Percentiles rank a stretch among this genome's conserved stretches.
Evolutionary conservation across 495 filamentous ascomycete genomes (phyloP).

Genomic region (Penicillium fimorum): DNA sequence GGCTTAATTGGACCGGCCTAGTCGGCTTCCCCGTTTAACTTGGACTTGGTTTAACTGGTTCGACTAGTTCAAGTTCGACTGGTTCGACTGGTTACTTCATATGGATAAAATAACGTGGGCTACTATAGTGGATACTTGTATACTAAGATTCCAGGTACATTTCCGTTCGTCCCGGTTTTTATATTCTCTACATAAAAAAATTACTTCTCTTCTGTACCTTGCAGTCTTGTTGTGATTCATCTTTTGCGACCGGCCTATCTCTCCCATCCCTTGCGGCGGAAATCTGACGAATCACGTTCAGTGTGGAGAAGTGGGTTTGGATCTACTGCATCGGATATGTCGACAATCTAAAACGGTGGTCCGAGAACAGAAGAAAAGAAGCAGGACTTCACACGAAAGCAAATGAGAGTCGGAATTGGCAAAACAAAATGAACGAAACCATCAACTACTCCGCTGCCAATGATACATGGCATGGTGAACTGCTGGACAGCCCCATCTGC

Average conservation of each 20-base stretch:
- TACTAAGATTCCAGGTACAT: conserved; percentile 13
- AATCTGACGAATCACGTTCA: conserved; percentile 9
- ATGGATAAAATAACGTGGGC: conserved; percentile 2
- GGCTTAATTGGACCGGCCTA: neutral
- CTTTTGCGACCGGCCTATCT: neutral
- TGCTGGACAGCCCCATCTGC: conserved; percentile 25
- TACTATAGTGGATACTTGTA: conserved; percentile 15
- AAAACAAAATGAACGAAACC: conserved; percentile 15
- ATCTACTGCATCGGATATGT: conserved; percentile 13
- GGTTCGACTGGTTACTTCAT: neutral
- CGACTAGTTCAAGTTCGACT: neutral
- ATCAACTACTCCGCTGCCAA: conserved; percentile 12
- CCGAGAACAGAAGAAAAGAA: conserved; percentile 1
- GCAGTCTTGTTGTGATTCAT: conserved; percentile 5
- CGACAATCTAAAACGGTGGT: conserved; percentile 9
- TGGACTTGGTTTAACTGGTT: no score
- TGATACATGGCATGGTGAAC: conserved; percentile 16
- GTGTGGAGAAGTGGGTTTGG: conserved; percentile 13
- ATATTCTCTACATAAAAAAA: neutral
- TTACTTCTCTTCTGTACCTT: conserved; percentile 3
- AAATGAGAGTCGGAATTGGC: neutral
- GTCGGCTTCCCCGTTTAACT: conserved; percentile 14
- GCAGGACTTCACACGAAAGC: conserved; percentile 10
- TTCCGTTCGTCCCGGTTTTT: conserved; percentile 14
- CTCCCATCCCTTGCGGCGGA: conserved; percentile 4